Evolutionary conservation across 2,329 filamentous ascomycete genomes (phyloP).

Genomic region (Diplodia scrobiculata): DNA sequence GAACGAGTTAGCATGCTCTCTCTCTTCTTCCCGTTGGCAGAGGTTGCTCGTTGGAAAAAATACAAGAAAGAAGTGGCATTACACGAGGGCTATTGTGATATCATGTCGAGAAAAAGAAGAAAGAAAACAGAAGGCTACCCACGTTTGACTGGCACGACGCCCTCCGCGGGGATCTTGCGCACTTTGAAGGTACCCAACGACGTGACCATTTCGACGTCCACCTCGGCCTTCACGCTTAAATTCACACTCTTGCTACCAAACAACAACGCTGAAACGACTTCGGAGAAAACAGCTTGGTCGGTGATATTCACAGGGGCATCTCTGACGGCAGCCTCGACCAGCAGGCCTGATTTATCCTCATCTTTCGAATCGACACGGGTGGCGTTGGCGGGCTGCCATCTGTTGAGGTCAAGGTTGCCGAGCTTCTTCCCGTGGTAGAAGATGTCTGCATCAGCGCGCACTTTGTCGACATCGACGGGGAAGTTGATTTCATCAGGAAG

Average conservation of each 20-base stretch:
- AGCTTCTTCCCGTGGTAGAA: conserved; percentile 77
- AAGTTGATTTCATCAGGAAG: conserved; percentile 88
- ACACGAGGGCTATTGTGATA: conserved; percentile 15
- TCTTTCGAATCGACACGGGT: conserved; percentile 63
- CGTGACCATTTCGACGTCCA: conserved; percentile 81
- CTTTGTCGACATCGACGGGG: conserved; percentile 71
- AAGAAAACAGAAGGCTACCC: conserved; percentile 63
- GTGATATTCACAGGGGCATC: conserved; percentile 82
- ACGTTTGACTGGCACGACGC: conserved; percentile 90
- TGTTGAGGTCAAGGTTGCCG: conserved; percentile 73
- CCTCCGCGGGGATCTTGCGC: conserved; percentile 79
- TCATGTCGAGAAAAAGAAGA: conserved; percentile 39
- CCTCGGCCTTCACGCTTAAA: conserved; percentile 73
- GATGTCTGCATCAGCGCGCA: conserved; percentile 78
- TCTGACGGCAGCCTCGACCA: conserved; percentile 74
- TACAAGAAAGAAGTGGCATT: conserved; percentile 23
- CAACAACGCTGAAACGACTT: conserved; percentile 77
- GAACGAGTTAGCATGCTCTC: conserved; percentile 38
- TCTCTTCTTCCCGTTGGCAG: neutral
- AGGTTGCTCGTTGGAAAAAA: neutral
- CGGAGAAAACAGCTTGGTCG: conserved; percentile 73
- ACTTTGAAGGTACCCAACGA: conserved; percentile 78
- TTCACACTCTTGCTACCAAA: conserved; percentile 71
- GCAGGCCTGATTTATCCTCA: conserved; percentile 63
- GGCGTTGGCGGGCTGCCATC: conserved; percentile 86